These are phyloP conservation scores for Begonia fuchsioides DNA, from an alignment of 306 rosid species.

Conservation along the genomic window DNA sequence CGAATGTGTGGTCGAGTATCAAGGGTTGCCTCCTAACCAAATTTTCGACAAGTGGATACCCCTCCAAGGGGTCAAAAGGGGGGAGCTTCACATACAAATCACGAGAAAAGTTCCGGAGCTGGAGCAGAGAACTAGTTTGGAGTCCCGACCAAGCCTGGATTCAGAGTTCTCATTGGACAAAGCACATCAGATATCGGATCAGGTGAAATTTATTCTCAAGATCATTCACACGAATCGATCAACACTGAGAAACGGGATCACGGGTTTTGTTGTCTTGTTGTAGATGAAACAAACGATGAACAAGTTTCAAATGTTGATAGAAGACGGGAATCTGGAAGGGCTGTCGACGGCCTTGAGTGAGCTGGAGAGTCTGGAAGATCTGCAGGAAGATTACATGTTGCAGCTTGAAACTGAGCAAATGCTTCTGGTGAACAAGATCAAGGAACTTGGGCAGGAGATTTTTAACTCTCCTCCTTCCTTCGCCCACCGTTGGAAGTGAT, in stretches of 20 bases:
- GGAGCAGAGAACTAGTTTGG: too few species aligned
- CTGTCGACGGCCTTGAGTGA: conserved; percentile 44
- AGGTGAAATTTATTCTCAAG: too few species aligned
- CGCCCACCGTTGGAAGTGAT: too few species aligned
- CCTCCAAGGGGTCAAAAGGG: conserved; percentile 78
- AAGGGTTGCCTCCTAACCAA: conserved; percentile 64
- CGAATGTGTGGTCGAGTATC: conserved; percentile 79
- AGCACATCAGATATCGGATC: conserved; percentile 54
- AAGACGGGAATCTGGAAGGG: conserved; percentile 60
- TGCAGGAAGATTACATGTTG: conserved; percentile 55
- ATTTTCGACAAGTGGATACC: conserved; percentile 94
- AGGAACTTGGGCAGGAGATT: conserved; percentile 72
- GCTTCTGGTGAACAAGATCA: conserved; percentile 73
- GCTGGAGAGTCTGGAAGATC: conserved; percentile 56
- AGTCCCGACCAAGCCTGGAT: conserved; percentile 52
- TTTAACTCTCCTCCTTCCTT: too few species aligned
- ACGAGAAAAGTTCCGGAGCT: conserved; percentile 81
- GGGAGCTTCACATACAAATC: conserved; percentile 78
- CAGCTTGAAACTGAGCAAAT: conserved; percentile 76
- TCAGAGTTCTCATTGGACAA: conserved; percentile 52
- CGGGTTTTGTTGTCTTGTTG: too few species aligned
- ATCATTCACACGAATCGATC: too few species aligned
- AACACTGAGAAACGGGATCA: too few species aligned
- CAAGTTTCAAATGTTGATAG: conserved; percentile 41
- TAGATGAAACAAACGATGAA: conserved; percentile 68